Base-by-base conservation (phyloP, 164 flowering plant genomes). In the Piper longum region DNA sequence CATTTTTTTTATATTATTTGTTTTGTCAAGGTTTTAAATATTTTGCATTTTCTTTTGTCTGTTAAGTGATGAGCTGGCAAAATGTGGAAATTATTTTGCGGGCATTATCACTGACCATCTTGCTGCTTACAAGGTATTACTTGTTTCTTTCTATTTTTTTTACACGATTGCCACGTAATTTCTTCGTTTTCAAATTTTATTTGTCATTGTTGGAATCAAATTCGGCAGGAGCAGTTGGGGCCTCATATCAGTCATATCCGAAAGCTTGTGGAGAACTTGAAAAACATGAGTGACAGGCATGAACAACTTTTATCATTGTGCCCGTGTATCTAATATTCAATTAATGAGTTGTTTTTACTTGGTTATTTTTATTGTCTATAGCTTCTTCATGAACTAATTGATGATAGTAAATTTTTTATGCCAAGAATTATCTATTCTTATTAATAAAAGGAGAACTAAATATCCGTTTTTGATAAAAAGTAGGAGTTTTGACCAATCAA, bases 21-120 rank as follows among this genome's bases (percentile, higher is more conserved):
- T 26, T 26, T 26, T 18, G 36, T 18, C 42, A 5, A 59, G 56
- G 4, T 64, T 65, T 26, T 62, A 54, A 62, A 43, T n/a, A 63
- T 52, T 7, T 63, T 65, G 56, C 65, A 71, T 72, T 57, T 69
- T 40, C 55, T 69, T 36, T 19, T 65, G 17, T 67, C 60, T 76
- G 9, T 79, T 69, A 73, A 91, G 98, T 62, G 91, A 76, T 62
- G 93, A 86, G 72, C 69, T 93, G 81, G 92, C 83, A 74, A 82
- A 63, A 51, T 88, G 80, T 66, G 92, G 84, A 71, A 81, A 73
- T 40, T 86, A 82, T 70, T 89, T 84, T 75, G 75, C 74, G 62
- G 71, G 80, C 67, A 76, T 90, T 83, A 80, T 80, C 55, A 69
- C 73, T 43, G 62, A 65, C 64, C 85, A 78, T 43, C 97, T 93